A percentile compares a stretch with the other conserved stretches of the same genome.
Evolutionary conservation across 441 rosid genomes (phyloP).

Genomic region (Adansonia gregorii): DNA sequence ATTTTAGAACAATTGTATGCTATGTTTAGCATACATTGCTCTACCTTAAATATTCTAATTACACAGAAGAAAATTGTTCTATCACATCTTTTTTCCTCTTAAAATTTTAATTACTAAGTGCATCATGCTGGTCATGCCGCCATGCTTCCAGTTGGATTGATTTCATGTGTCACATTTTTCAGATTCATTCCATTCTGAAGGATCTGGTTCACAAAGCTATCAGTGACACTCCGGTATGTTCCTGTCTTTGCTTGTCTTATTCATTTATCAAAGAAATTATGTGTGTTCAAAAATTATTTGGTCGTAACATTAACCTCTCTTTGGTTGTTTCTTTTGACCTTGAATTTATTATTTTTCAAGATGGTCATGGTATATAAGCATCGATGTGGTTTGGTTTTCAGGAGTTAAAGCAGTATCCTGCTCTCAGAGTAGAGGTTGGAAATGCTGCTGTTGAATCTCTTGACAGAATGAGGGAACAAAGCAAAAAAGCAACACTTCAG

Average conservation of each 20-base stretch:
- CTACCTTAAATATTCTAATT: too few species aligned
- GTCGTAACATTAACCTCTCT: neutral
- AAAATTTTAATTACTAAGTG: neutral
- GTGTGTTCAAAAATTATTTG: too few species aligned
- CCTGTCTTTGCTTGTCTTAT: conserved; percentile 18
- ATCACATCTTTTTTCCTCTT: neutral
- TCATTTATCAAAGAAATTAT: conserved; percentile 8
- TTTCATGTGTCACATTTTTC: conserved; percentile 26
- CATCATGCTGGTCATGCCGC: neutral
- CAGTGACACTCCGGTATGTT: conserved; percentile 78
- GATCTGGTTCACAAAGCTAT: conserved; percentile 94
- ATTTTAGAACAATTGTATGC: too few species aligned
- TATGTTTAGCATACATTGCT: too few species aligned
- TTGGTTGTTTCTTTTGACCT: neutral
- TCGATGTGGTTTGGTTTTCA: conserved; percentile 38
- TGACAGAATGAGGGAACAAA: conserved; percentile 83
- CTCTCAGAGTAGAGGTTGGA: conserved; percentile 83
- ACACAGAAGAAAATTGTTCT: too few species aligned
- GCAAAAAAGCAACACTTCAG: conserved; percentile 88
- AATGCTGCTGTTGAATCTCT: conserved; percentile 91
- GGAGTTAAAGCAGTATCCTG: conserved; percentile 97
- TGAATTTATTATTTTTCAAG: conserved; percentile 2
- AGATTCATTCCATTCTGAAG: conserved; percentile 92
- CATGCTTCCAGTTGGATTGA: neutral
- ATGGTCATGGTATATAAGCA: neutral